Base-by-base conservation (phyloP, 202 grass and related monocot species). In the Schoenoplectus triqueter region DNA sequence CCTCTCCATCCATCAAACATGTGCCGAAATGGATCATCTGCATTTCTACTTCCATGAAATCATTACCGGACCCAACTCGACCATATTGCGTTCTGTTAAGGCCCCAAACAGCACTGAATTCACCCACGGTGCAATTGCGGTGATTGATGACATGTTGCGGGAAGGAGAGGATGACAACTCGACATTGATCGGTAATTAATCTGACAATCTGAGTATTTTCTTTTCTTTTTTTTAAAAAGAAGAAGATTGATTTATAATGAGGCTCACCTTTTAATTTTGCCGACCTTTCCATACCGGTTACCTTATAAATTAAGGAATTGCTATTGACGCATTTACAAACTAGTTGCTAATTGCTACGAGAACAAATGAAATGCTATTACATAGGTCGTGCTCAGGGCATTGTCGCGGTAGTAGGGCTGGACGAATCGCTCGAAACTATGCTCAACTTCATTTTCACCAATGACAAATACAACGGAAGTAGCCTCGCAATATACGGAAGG, bases 41-140 rank as follows among this genome's bases (percentile, higher is more conserved):
- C 69, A 73, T 19, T 73, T 73, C n/a, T 50, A 73, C 69, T 48
- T 73, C 11, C 69, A 50, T 73, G 69, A 73, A 73, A 73, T 50
- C 10, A 40, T 73, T 46, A 15, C 22, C 2, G 69, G 69, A 15
- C 11, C 69, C 11, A 73, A 73, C n/a, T 13, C 40, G 18, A 73
- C 69, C 31, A 31, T 5, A 14, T 10, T n/a, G n/a, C 20, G 31
- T 7, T 1, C 45, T 20, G 22, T 72, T 47, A 72, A 15, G 2
- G 1, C 68, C 22, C 9, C 10, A 42, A 72, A 72, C 31, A 46
- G 20, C 68, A 42, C 4, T 9, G 44, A 22, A 13, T 46, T 72
- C 60, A 1, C 17, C 60, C 18, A 7, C 17, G 60, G 60, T 31
- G 31, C 31, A 31, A 31, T 31, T 31, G 31, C 31, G 31, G 31